Evolutionary conservation across 345 rosid species (phyloP).

Genomic region (Psidium friedrichsthalianum): DNA sequence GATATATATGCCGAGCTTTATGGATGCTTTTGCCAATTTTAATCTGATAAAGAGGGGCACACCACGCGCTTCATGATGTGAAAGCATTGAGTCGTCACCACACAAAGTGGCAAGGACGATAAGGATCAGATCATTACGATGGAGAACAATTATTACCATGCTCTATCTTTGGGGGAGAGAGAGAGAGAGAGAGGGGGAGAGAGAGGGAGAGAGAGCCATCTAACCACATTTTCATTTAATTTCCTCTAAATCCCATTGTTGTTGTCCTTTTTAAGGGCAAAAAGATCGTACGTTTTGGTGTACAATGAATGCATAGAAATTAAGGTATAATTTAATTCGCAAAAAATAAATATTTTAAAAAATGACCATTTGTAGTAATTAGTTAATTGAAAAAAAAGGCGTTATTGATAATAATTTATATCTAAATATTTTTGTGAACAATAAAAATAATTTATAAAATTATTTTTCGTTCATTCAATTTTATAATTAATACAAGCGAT

Average conservation of each 20-base stretch:
- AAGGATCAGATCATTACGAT: not conserved
- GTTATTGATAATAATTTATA: not conserved
- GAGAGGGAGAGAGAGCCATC: not conserved
- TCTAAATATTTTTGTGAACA: not conserved
- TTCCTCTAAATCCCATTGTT: not conserved
- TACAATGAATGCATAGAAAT: not conserved
- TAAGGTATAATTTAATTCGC: not conserved
- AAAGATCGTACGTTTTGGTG: not conserved
- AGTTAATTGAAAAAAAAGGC: too few species aligned
- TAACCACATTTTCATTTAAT: not conserved
- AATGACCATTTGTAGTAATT: too few species aligned
- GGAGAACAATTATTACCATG: not conserved
- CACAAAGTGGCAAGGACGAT: constrained; percentile 2
- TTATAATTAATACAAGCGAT: not conserved
- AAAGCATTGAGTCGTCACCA: not conserved
- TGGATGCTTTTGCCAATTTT: not conserved
- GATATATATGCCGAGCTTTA: not conserved
- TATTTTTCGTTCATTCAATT: not conserved
- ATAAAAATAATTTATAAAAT: not conserved
- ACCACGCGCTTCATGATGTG: not conserved
- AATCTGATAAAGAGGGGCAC: not conserved
- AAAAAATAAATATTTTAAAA: not conserved
- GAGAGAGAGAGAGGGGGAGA: not conserved
- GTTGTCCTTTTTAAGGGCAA: not conserved
- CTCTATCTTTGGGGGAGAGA: not conserved